Percentiles rank a stretch among this genome's conserved stretches.
Evolutionary conservation across 78 protist species (phyloP).

Genomic region (Pigoraptor vietnamica): DNA sequence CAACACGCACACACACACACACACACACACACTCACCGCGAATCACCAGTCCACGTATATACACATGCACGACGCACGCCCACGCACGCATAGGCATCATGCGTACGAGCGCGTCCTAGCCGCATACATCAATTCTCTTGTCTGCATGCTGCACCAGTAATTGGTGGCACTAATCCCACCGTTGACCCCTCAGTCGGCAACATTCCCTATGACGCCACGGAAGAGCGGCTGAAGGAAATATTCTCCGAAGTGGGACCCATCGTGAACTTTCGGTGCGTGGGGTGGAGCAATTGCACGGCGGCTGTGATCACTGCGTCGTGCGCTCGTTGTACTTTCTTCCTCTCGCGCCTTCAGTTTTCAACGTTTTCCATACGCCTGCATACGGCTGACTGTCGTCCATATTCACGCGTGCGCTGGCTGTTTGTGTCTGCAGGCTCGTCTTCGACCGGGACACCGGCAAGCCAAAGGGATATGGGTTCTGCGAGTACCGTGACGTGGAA

Average conservation of each 20-base stretch:
- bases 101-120: too few relatives aligned
- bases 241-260: constrained; percentile 73
- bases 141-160: too few relatives aligned
- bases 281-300: too few relatives aligned
- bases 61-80: background rate
- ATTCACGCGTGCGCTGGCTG: too few relatives aligned
- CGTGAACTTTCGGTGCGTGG: background rate
- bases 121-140: too few relatives aligned
- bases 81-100: too few relatives aligned
- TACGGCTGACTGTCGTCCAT: background rate
- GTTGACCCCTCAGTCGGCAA: constrained; percentile 82
- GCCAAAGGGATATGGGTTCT: constrained; percentile 81
- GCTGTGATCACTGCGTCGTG: background rate
- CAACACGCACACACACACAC: too few relatives aligned
- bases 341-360: background rate
- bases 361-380: background rate
- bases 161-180: too few relatives aligned
- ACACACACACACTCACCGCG: too few relatives aligned
- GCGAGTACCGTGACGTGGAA: constrained; percentile 73
- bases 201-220: constrained; percentile 82
- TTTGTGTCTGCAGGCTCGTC: constrained; percentile 46
- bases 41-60: too few relatives aligned
- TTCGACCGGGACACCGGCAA: constrained; percentile 71
- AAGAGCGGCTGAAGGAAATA: constrained; percentile 58
- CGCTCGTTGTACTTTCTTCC: background rate